These are phyloP conservation scores for Saccharomycopsis sp. DNA, from an alignment of 805 yeast genomes.

Conservation along the genomic window DNA sequence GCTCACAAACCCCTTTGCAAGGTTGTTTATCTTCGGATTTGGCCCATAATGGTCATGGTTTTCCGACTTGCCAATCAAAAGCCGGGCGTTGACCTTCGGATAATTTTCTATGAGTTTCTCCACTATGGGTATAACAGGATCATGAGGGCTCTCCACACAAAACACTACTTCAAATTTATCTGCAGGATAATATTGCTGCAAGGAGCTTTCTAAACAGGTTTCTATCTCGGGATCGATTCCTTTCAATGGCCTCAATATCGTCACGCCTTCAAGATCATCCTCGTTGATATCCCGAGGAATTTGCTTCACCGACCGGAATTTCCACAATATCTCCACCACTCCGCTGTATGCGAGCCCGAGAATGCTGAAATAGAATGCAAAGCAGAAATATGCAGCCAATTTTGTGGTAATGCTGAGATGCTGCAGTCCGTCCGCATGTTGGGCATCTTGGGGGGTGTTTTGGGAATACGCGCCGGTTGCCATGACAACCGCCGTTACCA, in stretches of 20 bases:
- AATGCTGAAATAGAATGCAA: slow-evolving; percentile 37
- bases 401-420: background rate
- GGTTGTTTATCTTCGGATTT: slow-evolving; percentile 82
- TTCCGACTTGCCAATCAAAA: slow-evolving; percentile 43
- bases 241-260: slow-evolving; percentile 75
- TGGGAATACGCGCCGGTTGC: background rate
- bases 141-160: slow-evolving; percentile 60
- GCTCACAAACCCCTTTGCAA: slow-evolving; percentile 67
- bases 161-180: slow-evolving; percentile 61
- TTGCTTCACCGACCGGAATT: slow-evolving; percentile 25
- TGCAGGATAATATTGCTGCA: slow-evolving; percentile 60
- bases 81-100: slow-evolving; percentile 50
- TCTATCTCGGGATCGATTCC: slow-evolving; percentile 76
- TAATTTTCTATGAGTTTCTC: slow-evolving; percentile 42
- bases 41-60: slow-evolving; percentile 57
- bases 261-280: slow-evolving; percentile 54
- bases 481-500: background rate
- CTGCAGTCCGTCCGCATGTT: background rate
- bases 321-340: slow-evolving; percentile 32
- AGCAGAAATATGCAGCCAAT: slow-evolving; percentile 18
- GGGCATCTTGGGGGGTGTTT: background rate
- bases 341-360: slow-evolving; percentile 35
- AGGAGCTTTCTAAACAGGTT: slow-evolving; percentile 59
- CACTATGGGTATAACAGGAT: slow-evolving; percentile 60
- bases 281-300: slow-evolving; percentile 24